Evolutionary conservation across 768 basidiomycete species (phyloP).

Genomic region (Leccinum variicolor): DNA sequence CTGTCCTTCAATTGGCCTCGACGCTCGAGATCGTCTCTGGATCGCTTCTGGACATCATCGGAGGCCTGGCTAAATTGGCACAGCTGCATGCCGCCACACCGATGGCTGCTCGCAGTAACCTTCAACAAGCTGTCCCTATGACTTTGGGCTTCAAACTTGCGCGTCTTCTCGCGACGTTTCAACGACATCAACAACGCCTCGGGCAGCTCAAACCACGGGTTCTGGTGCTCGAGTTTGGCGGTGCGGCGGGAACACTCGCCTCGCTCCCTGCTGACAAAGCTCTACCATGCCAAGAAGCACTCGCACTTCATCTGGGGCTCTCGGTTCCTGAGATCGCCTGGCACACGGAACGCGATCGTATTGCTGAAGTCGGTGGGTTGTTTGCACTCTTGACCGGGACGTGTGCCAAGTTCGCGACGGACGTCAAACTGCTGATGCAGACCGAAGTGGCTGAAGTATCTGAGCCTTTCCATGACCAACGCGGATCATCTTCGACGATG

Average conservation of each 20-base stretch:
- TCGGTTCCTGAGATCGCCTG: conserved; percentile 28
- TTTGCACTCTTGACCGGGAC: conserved; percentile 44
- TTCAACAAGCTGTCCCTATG: conserved; percentile 49
- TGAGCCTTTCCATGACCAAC: conserved; percentile 41
- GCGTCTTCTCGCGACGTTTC: conserved; percentile 41
- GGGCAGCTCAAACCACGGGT: conserved; percentile 35
- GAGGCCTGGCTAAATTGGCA: conserved; percentile 29
- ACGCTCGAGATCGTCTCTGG: conserved; percentile 35
- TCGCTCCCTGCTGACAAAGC: conserved; percentile 38
- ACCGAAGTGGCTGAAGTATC: conserved; percentile 45
- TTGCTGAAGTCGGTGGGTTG: conserved; percentile 42
- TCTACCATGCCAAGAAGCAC: conserved; percentile 22
- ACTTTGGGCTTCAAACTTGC: conserved; percentile 47
- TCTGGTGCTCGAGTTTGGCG: conserved; percentile 42
- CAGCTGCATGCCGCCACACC: conserved; percentile 34
- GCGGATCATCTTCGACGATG: conserved; percentile 49
- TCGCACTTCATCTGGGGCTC: conserved; percentile 18
- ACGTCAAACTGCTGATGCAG: conserved; percentile 46
- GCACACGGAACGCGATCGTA: conserved; percentile 44
- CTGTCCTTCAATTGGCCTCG: conserved; percentile 39
- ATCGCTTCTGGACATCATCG: conserved; percentile 29
- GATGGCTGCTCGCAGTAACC: conserved; percentile 46
- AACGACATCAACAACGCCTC: conserved; percentile 38
- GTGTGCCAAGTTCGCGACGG: conserved; percentile 44
- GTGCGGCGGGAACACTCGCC: conserved; percentile 45